Conservation (phyloP, 257 asterid genomes). For the Coffea eugenioides region DNA sequence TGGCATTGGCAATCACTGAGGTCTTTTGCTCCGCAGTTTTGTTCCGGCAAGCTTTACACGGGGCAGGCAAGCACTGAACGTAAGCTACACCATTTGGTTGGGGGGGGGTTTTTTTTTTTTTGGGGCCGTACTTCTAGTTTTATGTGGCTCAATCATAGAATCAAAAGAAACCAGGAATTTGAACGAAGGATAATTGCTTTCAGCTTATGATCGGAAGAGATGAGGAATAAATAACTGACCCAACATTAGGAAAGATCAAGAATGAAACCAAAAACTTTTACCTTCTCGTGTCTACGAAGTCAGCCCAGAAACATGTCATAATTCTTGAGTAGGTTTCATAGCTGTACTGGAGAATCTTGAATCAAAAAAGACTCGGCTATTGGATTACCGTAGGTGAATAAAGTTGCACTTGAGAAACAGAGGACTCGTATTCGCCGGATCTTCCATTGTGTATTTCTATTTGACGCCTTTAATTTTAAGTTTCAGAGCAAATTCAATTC, state of each 20-base stretch:
- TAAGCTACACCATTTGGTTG: no score
- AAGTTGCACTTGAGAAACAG: constrained; percentile 39
- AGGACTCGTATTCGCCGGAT: constrained; percentile 27
- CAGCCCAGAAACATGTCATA: constrained; percentile 23
- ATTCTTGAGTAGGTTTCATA: constrained; percentile 39
- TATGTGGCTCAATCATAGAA: no score
- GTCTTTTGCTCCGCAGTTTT: constrained; percentile 6
- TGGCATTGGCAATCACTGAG: no score
- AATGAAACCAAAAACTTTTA: no score
- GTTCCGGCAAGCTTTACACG: constrained; percentile 26
- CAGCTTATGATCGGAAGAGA: no score
- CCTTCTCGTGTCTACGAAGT: no score
- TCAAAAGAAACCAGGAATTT: no score
- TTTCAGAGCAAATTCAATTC: constrained; percentile 35
- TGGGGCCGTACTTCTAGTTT: no score
- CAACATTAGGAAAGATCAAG: no score
- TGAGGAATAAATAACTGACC: no score
- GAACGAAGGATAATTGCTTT: no score
- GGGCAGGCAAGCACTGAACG: constrained; percentile 17
- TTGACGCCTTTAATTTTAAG: constrained; percentile 28
- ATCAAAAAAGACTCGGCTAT: constrained; percentile 35
- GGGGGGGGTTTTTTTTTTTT: no score
- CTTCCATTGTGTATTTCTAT: constrained; percentile 36
- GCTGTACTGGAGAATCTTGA: constrained; percentile 34
- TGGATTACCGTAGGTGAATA: constrained; percentile 32